Base-by-base conservation (phyloP, 1,139 yeast species). In the Nakaseomyces bracarensis region DNA sequence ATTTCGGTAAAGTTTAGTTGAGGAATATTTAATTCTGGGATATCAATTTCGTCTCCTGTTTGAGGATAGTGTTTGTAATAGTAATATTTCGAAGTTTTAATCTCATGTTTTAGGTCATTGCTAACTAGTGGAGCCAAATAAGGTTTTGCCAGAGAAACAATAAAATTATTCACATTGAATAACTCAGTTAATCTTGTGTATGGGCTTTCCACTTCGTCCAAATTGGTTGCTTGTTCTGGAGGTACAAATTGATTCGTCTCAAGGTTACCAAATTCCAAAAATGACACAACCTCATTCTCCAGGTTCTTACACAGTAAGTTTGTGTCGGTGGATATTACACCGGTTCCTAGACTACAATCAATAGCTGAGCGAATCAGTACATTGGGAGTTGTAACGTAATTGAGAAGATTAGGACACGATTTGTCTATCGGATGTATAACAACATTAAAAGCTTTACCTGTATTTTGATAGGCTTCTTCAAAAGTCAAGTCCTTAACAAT, bases 351-450 rank as follows among this genome's bases (percentile, higher is more conserved):
- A 7, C 82, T 75, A 8, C 83, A 82, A 43, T 61, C 61, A 4
- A 66, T 61, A 1, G 68, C 97, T 3, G 96, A 83, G 79, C 95
- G 78, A 11, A 91, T 82, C 6, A 91, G 73, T 8, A 89, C 95
- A 61, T 91, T 87, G 1, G 98, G 98, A 0, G 97, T 86, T 0
- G 98, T 89, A 36, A 91, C 77, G 57, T 91, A 89, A 59, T 91
- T 91, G 28, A 91, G 68, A 44, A 91, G 67, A 8, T 87, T 74
- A 0, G 96, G 95, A 16, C 86, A 65, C 11, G 62, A 57, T 41
- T 70, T 74, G 49, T 77, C 79, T 0, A 94, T 80, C 2, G 96
- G 87, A 43, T 94, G 94, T 3, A 91, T 93, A 1, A 93, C 85
- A 39, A 91, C 82, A 59, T 89, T 91, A 41, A 91, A 68, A 1